These are phyloP conservation scores for Taphrina deformans DNA, from an alignment of 1,139 yeast genomes.

Conservation along the genomic window DNA sequence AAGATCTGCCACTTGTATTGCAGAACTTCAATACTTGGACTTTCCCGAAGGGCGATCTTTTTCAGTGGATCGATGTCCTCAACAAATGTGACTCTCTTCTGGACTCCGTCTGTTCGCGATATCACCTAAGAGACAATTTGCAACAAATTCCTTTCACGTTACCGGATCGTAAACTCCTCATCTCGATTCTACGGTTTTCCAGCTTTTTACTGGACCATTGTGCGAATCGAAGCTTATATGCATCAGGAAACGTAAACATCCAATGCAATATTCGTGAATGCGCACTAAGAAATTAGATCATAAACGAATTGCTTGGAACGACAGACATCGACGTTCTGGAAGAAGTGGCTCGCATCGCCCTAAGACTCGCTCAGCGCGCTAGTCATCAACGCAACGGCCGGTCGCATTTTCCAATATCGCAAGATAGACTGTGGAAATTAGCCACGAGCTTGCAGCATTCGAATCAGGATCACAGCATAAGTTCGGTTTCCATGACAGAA, in stretches of 20 bases:
- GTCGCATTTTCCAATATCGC: conserved; percentile 29
- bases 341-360: conserved; percentile 64
- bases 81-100: conserved; percentile 72
- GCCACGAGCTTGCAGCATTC: conserved; percentile 32
- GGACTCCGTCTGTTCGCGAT: conserved; percentile 56
- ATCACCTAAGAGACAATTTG: conserved; percentile 50
- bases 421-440: conserved; percentile 35
- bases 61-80: conserved; percentile 74
- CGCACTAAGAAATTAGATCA: conserved; percentile 42
- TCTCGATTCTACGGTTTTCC: conserved; percentile 62
- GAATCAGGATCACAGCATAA: conserved; percentile 23
- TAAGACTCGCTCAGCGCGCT: conserved; percentile 58
- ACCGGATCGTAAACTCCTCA: conserved; percentile 54
- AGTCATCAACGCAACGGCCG: conserved; percentile 37
- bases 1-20: not conserved
- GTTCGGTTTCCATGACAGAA: conserved; percentile 9
- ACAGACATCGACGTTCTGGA: conserved; percentile 53
- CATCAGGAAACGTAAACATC: conserved; percentile 49
- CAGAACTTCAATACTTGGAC: conserved; percentile 52
- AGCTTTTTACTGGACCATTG: conserved; percentile 67
- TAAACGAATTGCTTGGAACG: conserved; percentile 63
- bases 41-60: conserved; percentile 69
- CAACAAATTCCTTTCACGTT: conserved; percentile 34
- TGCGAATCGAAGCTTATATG: conserved; percentile 63
- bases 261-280: not conserved